phyloP scores from a whole-genome alignment of 768 basidiomycete genomes.

The Boletus edulis region DNA sequence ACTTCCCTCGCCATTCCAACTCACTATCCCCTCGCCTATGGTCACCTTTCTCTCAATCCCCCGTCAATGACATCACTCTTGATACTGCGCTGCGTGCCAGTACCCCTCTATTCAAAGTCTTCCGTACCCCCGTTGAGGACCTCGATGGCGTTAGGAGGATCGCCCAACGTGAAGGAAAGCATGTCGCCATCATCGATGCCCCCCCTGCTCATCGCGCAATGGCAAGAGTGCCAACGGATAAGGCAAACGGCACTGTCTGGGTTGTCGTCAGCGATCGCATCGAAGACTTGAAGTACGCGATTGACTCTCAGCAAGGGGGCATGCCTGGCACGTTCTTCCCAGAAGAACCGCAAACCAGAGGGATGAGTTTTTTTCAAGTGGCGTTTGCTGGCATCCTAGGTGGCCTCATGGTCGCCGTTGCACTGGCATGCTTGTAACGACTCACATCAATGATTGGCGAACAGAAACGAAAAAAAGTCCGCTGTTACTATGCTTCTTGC shows the following conservation, averaged over 20 bases:
- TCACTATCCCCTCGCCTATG: constrained; percentile 24
- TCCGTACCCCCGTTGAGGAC: constrained; percentile 30
- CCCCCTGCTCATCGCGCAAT: constrained; percentile 25
- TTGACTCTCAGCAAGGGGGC: constrained; percentile 29
- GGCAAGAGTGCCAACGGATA: constrained; percentile 17
- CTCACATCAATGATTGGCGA: constrained; percentile 12
- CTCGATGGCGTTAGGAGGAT: constrained; percentile 23
- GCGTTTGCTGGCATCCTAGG: constrained; percentile 31
- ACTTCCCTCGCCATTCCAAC: constrained; percentile 13
- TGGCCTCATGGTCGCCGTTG: constrained; percentile 29
- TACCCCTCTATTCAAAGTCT: constrained; percentile 34
- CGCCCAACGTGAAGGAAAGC: constrained; percentile 32
- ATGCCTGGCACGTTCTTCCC: constrained; percentile 32
- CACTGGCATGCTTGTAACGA: constrained; percentile 33
- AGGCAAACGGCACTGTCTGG: constrained; percentile 25
- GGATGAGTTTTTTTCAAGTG: constrained; percentile 32
- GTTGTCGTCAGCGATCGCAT: constrained; percentile 30
- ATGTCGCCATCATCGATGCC: constrained; percentile 27
- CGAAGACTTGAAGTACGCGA: constrained; percentile 33
- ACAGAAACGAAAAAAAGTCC: not conserved
- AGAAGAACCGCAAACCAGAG: constrained; percentile 15
- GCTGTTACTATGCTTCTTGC: constrained; percentile 10
- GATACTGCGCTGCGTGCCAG: constrained; percentile 26
- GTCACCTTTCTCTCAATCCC: constrained; percentile 28
- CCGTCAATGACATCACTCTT: constrained; percentile 23